These are phyloP conservation scores for Pleurotus sapidus DNA, from an alignment of 768 basidiomycete genomes.

Conservation along the genomic window DNA sequence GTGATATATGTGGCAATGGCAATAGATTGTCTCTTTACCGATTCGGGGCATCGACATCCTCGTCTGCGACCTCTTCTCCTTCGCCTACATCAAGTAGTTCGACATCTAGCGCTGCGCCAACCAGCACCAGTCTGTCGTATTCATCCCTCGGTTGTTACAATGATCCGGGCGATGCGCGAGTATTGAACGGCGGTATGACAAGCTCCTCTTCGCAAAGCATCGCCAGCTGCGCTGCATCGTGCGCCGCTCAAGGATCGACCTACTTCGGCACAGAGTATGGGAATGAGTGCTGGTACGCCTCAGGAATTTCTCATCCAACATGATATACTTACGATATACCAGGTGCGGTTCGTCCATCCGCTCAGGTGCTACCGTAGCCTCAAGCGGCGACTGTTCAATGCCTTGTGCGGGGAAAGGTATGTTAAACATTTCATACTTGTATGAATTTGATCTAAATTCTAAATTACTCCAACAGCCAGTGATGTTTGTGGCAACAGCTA, in stretches of 20 bases:
- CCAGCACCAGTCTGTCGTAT: neutral
- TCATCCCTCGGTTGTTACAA: constrained; percentile 3
- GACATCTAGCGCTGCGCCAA: neutral
- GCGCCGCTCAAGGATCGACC: neutral
- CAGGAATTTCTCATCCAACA: neutral
- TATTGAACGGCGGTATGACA: constrained; percentile 2
- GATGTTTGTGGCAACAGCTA: too few species aligned
- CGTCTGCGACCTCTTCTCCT: neutral
- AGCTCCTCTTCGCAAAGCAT: constrained; percentile 2
- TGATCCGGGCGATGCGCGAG: neutral
- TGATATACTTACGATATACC: neutral
- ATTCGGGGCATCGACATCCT: neutral
- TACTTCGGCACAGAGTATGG: constrained; percentile 9
- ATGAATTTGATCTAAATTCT: too few species aligned
- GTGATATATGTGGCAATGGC: too few species aligned
- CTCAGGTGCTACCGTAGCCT: too few species aligned
- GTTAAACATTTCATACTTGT: too few species aligned
- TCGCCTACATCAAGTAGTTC: neutral
- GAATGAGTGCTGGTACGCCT: constrained; percentile 3
- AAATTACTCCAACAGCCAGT: too few species aligned
- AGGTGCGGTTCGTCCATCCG: too few species aligned
- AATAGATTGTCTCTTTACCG: too few species aligned
- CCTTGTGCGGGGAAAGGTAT: too few species aligned
- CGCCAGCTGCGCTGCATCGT: neutral
- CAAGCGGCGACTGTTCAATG: too few species aligned